Percentiles rank a stretch among this genome's conserved stretches.
Evolutionary conservation across 108 stramenopile genomes (phyloP).

Genomic region (Nannochloropsis oceanica): DNA sequence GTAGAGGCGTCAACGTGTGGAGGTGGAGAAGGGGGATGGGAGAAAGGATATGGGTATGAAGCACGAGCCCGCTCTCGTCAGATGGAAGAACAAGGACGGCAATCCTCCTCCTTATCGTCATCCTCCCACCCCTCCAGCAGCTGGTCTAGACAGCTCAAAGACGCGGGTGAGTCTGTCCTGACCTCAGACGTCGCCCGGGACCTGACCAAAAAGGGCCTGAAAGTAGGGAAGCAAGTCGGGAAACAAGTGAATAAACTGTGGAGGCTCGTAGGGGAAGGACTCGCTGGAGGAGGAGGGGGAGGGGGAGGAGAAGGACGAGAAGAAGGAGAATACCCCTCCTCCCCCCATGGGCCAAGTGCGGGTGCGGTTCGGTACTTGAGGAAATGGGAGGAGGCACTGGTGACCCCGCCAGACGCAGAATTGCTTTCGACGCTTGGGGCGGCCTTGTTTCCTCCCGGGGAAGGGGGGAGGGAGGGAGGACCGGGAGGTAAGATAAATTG

Average conservation of each 20-base stretch:
- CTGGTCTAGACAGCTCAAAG: background rate
- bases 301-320: background rate
- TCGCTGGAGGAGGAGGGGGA: background rate
- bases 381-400: background rate
- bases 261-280: background rate
- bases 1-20: background rate
- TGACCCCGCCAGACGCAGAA: background rate
- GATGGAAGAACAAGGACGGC: background rate
- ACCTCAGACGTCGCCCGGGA: background rate
- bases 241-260: background rate
- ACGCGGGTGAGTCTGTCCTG: background rate
- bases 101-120: background rate
- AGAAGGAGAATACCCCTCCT: background rate
- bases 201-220: background rate
- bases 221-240: background rate
- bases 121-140: background rate
- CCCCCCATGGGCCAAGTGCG: background rate
- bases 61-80: no score
- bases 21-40: background rate
- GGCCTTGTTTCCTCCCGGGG: background rate
- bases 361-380: background rate
- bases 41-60: background rate
- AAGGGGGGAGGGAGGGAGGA: background rate
- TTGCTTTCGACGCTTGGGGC: background rate
- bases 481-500: background rate